Evolutionary conservation across 2,329 filamentous ascomycete genomes (phyloP).

Genomic region (Penicillium sp.): DNA sequence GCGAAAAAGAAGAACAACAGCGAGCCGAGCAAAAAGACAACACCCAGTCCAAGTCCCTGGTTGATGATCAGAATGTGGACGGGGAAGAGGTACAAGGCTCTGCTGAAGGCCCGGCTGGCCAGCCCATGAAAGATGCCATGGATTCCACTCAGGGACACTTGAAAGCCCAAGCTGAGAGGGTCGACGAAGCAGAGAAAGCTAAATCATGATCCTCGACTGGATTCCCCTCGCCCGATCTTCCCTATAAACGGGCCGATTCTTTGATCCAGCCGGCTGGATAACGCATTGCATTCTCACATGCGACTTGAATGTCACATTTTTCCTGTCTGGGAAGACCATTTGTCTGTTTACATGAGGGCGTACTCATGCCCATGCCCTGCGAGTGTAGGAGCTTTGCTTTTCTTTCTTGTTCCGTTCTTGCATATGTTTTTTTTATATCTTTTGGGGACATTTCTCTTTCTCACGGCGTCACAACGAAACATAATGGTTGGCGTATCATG

Average conservation of each 20-base stretch:
- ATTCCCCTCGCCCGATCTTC: background rate
- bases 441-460: slow-evolving; percentile 6
- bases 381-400: background rate
- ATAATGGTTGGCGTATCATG: slow-evolving; percentile 15
- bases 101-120: slow-evolving; percentile 21
- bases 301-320: background rate
- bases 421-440: slow-evolving; percentile 5
- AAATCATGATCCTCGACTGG: background rate
- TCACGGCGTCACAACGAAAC: slow-evolving; percentile 10
- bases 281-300: background rate
- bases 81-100: slow-evolving; percentile 16
- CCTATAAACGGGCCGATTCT: background rate
- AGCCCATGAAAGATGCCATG: slow-evolving; percentile 16
- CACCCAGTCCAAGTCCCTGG: slow-evolving; percentile 60
- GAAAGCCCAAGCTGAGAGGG: background rate
- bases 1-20: slow-evolving; percentile 75
- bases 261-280: slow-evolving; percentile 1
- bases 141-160: slow-evolving; percentile 3
- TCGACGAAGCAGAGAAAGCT: background rate
- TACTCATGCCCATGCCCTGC: background rate
- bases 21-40: slow-evolving; percentile 71
- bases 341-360: background rate
- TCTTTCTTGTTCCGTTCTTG: slow-evolving; percentile 5
- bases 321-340: background rate
- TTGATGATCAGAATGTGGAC: slow-evolving; percentile 13